Evolutionary conservation across 1,284 basidiomycete species (phyloP).

Genomic region (Prillingera fragicola): DNA sequence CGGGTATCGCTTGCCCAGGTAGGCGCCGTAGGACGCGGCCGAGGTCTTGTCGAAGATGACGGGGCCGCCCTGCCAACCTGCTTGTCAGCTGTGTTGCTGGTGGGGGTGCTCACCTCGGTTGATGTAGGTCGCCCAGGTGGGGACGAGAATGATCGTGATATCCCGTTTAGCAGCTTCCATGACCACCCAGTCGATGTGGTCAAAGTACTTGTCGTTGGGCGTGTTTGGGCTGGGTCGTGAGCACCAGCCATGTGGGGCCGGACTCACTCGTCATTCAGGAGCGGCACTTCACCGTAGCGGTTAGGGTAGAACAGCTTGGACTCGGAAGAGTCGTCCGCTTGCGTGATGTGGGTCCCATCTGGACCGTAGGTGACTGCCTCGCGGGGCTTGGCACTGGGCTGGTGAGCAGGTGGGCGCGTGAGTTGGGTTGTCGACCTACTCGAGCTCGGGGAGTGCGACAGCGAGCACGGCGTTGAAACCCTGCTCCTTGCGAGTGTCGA

Average conservation of each 20-base stretch:
- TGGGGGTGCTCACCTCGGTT: too few species aligned
- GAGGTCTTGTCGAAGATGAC: conserved; percentile 14
- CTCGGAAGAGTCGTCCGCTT: too few species aligned
- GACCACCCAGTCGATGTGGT: conserved; percentile 15
- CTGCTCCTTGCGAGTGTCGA: conserved; percentile 16
- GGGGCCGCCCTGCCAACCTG: conserved; percentile 16
- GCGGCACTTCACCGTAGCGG: conserved; percentile 17
- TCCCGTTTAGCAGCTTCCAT: conserved; percentile 10
- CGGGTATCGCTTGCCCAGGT: conserved; percentile 21
- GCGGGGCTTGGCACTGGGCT: too few species aligned
- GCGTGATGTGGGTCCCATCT: too few species aligned
- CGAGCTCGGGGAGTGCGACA: conserved; percentile 20
- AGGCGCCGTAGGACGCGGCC: conserved; percentile 13
- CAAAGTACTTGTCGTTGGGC: conserved; percentile 17
- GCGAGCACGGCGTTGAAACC: conserved; percentile 21
- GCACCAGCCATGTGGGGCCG: neutral
- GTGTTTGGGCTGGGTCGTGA: conserved; percentile 5
- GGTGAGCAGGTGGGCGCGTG: too few species aligned
- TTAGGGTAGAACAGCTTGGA: too few species aligned
- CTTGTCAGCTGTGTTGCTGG: too few species aligned
- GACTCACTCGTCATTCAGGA: too few species aligned
- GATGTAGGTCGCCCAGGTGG: conserved; percentile 23
- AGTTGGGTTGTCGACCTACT: conserved; percentile 15
- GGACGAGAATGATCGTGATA: conserved; percentile 15
- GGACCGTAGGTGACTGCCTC: too few species aligned